These are phyloP conservation scores for Schoenoplectus tabernaemontani DNA, from an alignment of 202 grass and related monocot genomes.

Conservation along the genomic window DNA sequence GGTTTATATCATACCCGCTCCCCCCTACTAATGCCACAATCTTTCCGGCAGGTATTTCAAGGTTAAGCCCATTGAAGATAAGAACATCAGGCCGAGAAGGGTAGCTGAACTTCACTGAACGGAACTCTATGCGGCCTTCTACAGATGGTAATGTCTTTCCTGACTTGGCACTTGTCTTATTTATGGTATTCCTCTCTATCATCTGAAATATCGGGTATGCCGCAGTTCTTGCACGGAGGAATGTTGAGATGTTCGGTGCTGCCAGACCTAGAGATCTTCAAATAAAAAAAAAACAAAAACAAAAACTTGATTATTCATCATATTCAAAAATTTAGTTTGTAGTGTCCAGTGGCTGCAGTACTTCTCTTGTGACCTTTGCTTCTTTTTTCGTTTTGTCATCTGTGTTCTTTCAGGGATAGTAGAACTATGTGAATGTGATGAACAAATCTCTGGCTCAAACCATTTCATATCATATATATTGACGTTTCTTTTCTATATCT, in stretches of 20 bases:
- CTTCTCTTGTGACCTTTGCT: no score
- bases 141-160: conserved; percentile 45
- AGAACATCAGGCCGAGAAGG: conserved; percentile 78
- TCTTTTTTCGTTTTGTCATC: no score
- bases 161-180: conserved; percentile 41
- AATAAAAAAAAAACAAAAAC: neutral
- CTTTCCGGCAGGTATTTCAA: conserved; percentile 79
- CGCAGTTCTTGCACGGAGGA: conserved; percentile 73
- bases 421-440: no score
- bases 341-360: neutral
- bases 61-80: conserved; percentile 55
- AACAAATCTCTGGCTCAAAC: no score
- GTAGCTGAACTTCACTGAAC: conserved; percentile 60
- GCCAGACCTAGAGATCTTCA: conserved; percentile 81
- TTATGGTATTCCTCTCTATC: conserved; percentile 82
- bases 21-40: conserved; percentile 87
- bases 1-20: conserved; percentile 46
- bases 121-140: conserved; percentile 68
- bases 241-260: conserved; percentile 89
- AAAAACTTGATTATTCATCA: neutral
- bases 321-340: neutral
- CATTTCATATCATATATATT: no score
- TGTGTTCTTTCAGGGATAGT: no score
- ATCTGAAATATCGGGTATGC: conserved; percentile 94
- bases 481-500: no score